Evolutionary conservation across 208 protist species (phyloP).

Genomic region (Naegleria gruberi): DNA sequence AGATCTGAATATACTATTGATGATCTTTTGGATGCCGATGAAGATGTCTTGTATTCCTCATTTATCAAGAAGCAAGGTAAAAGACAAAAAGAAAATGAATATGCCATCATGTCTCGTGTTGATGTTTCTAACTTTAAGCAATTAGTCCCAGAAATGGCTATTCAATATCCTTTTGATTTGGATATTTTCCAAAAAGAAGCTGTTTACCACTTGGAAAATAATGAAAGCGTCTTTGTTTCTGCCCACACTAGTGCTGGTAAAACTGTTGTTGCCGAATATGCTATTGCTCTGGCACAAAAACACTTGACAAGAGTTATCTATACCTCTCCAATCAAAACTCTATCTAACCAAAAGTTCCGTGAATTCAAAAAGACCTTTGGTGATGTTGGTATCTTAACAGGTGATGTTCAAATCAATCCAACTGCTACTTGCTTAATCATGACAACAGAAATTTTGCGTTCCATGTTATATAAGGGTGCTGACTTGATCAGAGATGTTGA

Average conservation of each 20-base stretch:
- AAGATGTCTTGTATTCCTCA: background rate
- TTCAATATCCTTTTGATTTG: slow-evolving; percentile 19
- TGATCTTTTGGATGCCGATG: background rate
- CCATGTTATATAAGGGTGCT: slow-evolving; percentile 68
- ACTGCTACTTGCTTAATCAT: slow-evolving; percentile 77
- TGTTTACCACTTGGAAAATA: slow-evolving; percentile 83
- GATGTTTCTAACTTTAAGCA: background rate
- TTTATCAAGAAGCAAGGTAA: background rate
- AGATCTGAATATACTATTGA: background rate
- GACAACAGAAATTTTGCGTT: slow-evolving; percentile 81
- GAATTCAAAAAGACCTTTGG: slow-evolving; percentile 61
- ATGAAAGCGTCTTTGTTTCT: slow-evolving; percentile 97
- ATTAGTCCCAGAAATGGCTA: slow-evolving; percentile 18
- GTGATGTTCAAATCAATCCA: slow-evolving; percentile 76
- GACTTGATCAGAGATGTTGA: slow-evolving; percentile 68
- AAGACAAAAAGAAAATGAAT: background rate
- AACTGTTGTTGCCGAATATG: slow-evolving; percentile 98
- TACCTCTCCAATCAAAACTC: slow-evolving; percentile 87
- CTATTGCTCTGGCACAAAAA: slow-evolving; percentile 93
- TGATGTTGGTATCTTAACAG: slow-evolving; percentile 85
- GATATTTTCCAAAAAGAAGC: slow-evolving; percentile 44
- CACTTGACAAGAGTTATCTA: slow-evolving; percentile 89
- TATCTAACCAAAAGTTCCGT: slow-evolving; percentile 88
- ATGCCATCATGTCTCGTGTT: background rate
- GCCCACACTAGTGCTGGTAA: slow-evolving; percentile 99